Evolutionary conservation across 2,329 filamentous ascomycete genomes (phyloP).

Genomic region (Geosmithia flava): DNA sequence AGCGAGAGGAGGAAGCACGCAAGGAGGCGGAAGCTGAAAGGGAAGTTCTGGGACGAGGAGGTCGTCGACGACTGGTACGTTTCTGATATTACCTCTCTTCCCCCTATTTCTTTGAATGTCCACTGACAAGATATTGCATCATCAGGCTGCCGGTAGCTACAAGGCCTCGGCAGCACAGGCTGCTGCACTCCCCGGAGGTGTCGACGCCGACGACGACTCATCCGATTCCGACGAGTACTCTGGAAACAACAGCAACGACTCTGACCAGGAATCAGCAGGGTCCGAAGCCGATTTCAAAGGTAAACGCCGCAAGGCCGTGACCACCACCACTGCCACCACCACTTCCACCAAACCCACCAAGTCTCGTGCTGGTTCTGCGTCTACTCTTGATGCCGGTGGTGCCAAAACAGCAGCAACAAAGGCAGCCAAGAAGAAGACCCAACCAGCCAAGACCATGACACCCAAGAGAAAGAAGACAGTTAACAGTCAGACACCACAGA

Average conservation of each 20-base stretch:
- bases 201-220: background rate
- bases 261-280: conserved; percentile 15
- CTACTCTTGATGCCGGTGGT: background rate
- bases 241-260: conserved; percentile 5
- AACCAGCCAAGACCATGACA: background rate
- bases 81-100: background rate
- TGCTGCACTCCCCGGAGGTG: background rate
- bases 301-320: conserved; percentile 1
- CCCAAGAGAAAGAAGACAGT: conserved; percentile 10
- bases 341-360: background rate
- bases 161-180: background rate
- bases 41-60: conserved; percentile 75
- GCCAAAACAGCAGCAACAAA: background rate
- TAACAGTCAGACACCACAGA: conserved; percentile 20
- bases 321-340: background rate
- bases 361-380: background rate
- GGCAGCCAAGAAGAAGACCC: background rate
- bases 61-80: conserved; percentile 47
- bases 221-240: conserved; percentile 1
- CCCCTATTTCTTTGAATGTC: background rate
- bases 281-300: background rate
- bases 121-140: background rate
- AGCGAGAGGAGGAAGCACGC: conserved; percentile 69
- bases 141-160: background rate
- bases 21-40: conserved; percentile 54